Conservation (phyloP, 306 rosid species). For the Glycine soja region DNA sequence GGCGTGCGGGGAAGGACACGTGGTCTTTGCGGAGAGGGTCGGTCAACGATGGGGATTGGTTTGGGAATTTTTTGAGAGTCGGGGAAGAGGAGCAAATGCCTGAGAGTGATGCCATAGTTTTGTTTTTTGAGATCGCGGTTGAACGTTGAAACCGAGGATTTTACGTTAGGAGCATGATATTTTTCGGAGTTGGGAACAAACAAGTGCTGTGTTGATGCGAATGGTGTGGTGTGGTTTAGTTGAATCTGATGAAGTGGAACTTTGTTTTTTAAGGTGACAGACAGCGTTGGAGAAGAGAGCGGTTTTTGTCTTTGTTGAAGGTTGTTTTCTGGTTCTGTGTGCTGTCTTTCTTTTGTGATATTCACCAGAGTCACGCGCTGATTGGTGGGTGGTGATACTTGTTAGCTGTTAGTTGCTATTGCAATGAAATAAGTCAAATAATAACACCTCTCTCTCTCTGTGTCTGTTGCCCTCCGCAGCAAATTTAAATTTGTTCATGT, state of each 20-base stretch:
- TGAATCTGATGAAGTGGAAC: neutral
- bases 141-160: neutral
- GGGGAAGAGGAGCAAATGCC: constrained; percentile 76
- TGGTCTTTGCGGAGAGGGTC: constrained; percentile 46
- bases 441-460: neutral
- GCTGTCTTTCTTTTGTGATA: neutral
- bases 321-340: constrained; percentile 35
- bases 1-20: constrained; percentile 51
- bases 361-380: constrained; percentile 49
- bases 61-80: constrained; percentile 60
- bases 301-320: neutral
- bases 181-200: neutral
- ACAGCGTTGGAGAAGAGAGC: constrained; percentile 1
- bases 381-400: constrained; percentile 24
- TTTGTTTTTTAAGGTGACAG: constrained; percentile 5
- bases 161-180: constrained; percentile 3
- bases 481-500: too few relatives aligned
- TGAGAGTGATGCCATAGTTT: constrained; percentile 81
- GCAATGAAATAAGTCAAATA: neutral
- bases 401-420: neutral
- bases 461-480: neutral
- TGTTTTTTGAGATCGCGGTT: neutral
- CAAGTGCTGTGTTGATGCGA: neutral
- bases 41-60: constrained; percentile 38
- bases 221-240: neutral